A percentile compares a stretch with the other conserved stretches of the same genome.
phyloP scores from a whole-genome alignment of 441 rosid genomes.

The Cnidoscolus chayamansa region DNA sequence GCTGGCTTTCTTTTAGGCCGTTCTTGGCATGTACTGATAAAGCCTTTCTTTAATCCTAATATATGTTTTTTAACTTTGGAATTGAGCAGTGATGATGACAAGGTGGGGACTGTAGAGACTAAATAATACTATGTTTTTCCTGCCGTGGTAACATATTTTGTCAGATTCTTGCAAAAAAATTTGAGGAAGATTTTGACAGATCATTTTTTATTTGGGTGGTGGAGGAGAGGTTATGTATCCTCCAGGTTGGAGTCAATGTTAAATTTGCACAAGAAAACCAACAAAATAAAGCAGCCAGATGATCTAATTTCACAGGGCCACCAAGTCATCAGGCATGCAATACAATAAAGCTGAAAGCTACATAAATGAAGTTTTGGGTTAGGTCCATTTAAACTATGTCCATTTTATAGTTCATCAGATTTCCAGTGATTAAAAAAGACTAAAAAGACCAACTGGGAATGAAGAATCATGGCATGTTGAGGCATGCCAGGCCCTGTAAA shows the following conservation, averaged over 20 bases:
- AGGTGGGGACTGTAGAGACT: slow-evolving; percentile 22
- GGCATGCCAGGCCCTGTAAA: not conserved
- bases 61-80: not conserved
- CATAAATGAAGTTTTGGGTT: not conserved
- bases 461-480: too few species aligned
- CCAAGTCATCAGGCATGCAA: slow-evolving; percentile 5
- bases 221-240: not conserved
- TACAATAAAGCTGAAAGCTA: not conserved
- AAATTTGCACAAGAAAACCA: not conserved
- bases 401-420: too few species aligned
- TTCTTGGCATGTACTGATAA: slow-evolving; percentile 12
- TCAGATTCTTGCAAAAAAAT: too few species aligned
- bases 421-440: too few species aligned
- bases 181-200: too few species aligned
- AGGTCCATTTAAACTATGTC: not conserved
- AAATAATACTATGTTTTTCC: not conserved
- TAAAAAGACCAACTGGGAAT: too few species aligned
- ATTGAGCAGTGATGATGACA: slow-evolving; percentile 25
- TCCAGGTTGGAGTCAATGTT: slow-evolving; percentile 7
- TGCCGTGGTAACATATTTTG: too few species aligned
- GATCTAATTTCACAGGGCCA: slow-evolving; percentile 23
- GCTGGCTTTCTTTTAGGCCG: slow-evolving; percentile 4
- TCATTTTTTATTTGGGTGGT: not conserved
- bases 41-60: not conserved
- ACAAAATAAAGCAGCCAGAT: slow-evolving; percentile 9